Evolutionary conservation across 805 yeast genomes (phyloP), one percentile per base, ranked within the genome.

Genomic region (Hanseniaspora clermontiae): DNA sequence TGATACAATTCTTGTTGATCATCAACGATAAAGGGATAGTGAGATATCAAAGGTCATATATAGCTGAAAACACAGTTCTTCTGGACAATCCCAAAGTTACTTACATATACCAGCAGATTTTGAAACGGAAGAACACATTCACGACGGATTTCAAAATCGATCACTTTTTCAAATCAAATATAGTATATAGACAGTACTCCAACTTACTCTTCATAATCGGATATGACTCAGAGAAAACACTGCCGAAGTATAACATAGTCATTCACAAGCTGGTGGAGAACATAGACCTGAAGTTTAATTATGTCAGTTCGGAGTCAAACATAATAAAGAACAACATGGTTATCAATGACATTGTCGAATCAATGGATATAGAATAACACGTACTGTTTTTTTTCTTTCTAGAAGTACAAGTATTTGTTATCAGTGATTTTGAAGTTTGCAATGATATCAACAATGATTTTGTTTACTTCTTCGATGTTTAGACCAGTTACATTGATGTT

Each of bases 401-500:
- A n/a, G 17, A 24, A 49, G n/a, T 49, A 49, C 20, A 39, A 24
- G 17, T 36, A 39, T 12, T 42, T 31, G 6, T 38, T 7, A 29
- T 8, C 24, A 11, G 3, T 19, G 2, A 36, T 14, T 29, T 29
- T 14, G 7, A 2, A 32, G 6, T 43, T 32, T 17, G 64, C 60
- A 5, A 71, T 64, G 0, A 60, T 17, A 0, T 51, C 38, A 82
- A 81, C 75, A 0, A 87, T 65, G 20, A 69, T 68, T 4, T 59
- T 57, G 9, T 70, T 64, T 3, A 87, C 95, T 61, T 80, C 72
- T 3, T 79, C 82, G 3, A 83, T 80, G 14, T 70, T 60, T 59
- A 77, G 74, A 0, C 74, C 76, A 58, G 82, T 83, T 7, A 90
- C 95, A 58, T 77, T 74, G 1, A 88, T 61, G 39, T 79, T 68